phyloP scores from a whole-genome alignment of 192 early-diverging fungal genomes.

The Haplosporangium gracile region DNA sequence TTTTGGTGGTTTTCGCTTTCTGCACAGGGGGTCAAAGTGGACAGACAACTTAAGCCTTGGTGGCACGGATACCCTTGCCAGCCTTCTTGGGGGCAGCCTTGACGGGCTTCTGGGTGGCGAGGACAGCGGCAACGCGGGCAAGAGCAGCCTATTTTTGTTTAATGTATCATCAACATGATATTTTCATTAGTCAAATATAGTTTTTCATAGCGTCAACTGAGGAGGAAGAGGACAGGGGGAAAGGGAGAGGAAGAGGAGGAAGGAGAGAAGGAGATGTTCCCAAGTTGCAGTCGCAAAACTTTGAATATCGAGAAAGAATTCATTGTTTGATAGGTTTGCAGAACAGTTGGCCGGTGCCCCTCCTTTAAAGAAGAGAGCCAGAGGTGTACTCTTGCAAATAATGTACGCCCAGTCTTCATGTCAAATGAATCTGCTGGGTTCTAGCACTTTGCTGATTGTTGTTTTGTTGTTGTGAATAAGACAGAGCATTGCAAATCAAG shows the following conservation, averaged over 20 bases:
- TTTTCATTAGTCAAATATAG: not conserved
- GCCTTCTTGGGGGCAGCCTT: slow-evolving; percentile 72
- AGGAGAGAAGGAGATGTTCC: slow-evolving; percentile 32
- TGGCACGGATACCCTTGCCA: slow-evolving; percentile 69
- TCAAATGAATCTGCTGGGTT: slow-evolving; percentile 58
- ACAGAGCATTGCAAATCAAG: not conserved
- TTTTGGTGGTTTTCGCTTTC: not conserved
- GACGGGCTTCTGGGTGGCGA: slow-evolving; percentile 71
- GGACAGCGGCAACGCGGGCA: slow-evolving; percentile 77
- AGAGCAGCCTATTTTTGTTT: slow-evolving; percentile 70
- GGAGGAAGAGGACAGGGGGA: not conserved
- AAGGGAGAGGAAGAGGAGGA: not conserved
- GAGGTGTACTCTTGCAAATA: slow-evolving; percentile 53
- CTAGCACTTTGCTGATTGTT: slow-evolving; percentile 56
- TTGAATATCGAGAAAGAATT: slow-evolving; percentile 40
- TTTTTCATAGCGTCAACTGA: not conserved
- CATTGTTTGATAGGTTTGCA: slow-evolving; percentile 42
- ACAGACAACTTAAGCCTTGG: slow-evolving; percentile 52
- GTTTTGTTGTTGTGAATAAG: not conserved
- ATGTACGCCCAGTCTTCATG: slow-evolving; percentile 62
- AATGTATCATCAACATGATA: not conserved
- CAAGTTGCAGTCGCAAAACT: slow-evolving; percentile 54
- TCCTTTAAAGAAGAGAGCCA: not conserved
- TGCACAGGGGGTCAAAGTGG: not conserved
- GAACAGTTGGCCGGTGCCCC: slow-evolving; percentile 20